Base-by-base conservation (phyloP, 768 basidiomycete genomes). In the Leccinum sublutescens region DNA sequence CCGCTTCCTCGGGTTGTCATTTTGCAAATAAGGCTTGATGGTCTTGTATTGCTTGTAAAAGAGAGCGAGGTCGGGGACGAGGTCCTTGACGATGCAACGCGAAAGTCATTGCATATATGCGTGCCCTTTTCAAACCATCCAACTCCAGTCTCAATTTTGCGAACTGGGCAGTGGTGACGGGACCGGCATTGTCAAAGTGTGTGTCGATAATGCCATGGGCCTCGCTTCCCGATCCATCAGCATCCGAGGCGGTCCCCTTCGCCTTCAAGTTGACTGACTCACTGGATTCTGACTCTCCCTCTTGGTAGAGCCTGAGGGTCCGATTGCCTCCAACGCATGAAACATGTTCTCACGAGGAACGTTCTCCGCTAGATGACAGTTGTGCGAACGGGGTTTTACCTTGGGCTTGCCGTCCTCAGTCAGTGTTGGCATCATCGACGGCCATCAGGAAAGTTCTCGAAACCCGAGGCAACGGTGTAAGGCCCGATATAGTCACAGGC, bases 11-110 rank as follows among this genome's bases (percentile, higher is more conserved):
- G 0, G 91, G 74, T 91, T 93, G 74, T 94, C 89, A 75, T 94
- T 95, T 80, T 96, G 88, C 36, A 98, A 82, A 80, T 87, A 98
- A 5, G 96, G 96, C 74, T 99, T 88, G 75, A 99, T 96, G n/a
- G 95, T 95, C 79, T 98, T 98, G 90, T 99, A 98, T 74, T 99
- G 97, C 76, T 98, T 98, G 87, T 95, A 95, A 84, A 95, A 95
- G 63, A 85, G 85, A 10, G 90, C 91, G 65, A 91, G 79, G 78
- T 92, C 89, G 19, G 91, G 93, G 3, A 99, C 95, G 69, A 99
- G 88, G 77, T 99, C 96, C 81, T 98, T 98, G 76, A 98, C 94
- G 71, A 98, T 84, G 78, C 21, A 25, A 51, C 14, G 33, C 21
- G 17, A 11, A 31, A 11, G 36, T 43, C 21, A 7, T 27, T n/a